Conservation (phyloP, 805 yeast species). For the Candida jianshihensis region DNA sequence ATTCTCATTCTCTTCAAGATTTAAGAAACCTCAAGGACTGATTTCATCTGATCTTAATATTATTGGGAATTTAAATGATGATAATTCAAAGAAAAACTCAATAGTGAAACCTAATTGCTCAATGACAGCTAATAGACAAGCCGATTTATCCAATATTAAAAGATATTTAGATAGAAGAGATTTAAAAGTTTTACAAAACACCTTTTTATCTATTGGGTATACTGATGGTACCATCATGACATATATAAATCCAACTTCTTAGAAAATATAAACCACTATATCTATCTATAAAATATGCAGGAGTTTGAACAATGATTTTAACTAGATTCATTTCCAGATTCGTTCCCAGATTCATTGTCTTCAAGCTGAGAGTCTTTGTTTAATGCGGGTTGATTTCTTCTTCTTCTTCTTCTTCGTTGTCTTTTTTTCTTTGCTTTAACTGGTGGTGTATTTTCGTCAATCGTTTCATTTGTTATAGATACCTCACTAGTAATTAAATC, state of each 20-base stretch:
- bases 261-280: too few species aligned
- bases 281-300: too few species aligned
- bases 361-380: conserved; percentile 1
- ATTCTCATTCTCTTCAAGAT: conserved; percentile 12
- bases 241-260: conserved; percentile 23
- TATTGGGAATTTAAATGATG: conserved; percentile 21
- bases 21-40: conserved; percentile 20
- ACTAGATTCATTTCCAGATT: conserved; percentile 4
- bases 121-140: conserved; percentile 9
- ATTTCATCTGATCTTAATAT: conserved; percentile 21
- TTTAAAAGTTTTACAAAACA: conserved; percentile 9
- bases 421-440: not conserved
- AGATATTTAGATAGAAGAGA: conserved; percentile 17
- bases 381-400: conserved; percentile 1
- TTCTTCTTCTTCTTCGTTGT: not conserved
- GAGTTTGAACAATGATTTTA: not conserved
- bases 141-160: not conserved
- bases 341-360: not conserved
- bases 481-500: too few species aligned
- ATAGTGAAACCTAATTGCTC: conserved; percentile 24
- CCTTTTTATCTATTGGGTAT: conserved; percentile 41
- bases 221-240: conserved; percentile 48
- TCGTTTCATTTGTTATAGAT: too few species aligned
- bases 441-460: not conserved
- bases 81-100: conserved; percentile 13